These are phyloP conservation scores for Parascedosporium putredinis DNA, from an alignment of 2,329 filamentous ascomycete genomes.

Conservation along the genomic window DNA sequence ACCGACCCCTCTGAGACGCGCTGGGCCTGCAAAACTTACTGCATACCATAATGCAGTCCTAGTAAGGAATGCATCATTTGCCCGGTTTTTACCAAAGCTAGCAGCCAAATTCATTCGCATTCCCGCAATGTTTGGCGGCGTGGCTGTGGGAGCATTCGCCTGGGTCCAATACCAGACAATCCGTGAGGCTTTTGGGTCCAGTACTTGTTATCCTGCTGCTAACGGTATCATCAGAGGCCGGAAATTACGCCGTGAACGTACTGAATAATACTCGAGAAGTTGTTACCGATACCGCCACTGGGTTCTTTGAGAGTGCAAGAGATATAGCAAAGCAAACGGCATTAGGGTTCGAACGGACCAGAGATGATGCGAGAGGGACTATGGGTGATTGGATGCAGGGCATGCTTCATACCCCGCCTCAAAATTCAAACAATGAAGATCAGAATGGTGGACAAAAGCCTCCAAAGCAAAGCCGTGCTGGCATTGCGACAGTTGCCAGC, in stretches of 20 bases:
- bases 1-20: constrained; percentile 2
- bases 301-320: constrained; percentile 60
- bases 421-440: constrained; percentile 36
- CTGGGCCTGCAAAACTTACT: constrained; percentile 39
- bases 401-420: neutral
- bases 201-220: neutral
- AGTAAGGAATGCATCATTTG: constrained; percentile 54
- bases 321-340: constrained; percentile 70
- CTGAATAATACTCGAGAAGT: constrained; percentile 64
- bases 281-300: constrained; percentile 57
- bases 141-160: constrained; percentile 75
- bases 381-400: constrained; percentile 6
- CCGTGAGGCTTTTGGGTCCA: constrained; percentile 40
- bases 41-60: constrained; percentile 71
- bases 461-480: constrained; percentile 50
- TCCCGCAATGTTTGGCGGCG: constrained; percentile 83
- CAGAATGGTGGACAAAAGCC: constrained; percentile 20
- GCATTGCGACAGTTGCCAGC: constrained; percentile 56
- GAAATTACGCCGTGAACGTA: constrained; percentile 48
- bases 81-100: constrained; percentile 66
- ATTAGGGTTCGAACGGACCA: constrained; percentile 68
- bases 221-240: constrained; percentile 27
- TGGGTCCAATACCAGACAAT: constrained; percentile 95
- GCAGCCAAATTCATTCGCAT: constrained; percentile 81
- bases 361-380: constrained; percentile 41